phyloP scores from a whole-genome alignment of 2,329 filamentous ascomycete species.

The Cytospora piceicola region DNA sequence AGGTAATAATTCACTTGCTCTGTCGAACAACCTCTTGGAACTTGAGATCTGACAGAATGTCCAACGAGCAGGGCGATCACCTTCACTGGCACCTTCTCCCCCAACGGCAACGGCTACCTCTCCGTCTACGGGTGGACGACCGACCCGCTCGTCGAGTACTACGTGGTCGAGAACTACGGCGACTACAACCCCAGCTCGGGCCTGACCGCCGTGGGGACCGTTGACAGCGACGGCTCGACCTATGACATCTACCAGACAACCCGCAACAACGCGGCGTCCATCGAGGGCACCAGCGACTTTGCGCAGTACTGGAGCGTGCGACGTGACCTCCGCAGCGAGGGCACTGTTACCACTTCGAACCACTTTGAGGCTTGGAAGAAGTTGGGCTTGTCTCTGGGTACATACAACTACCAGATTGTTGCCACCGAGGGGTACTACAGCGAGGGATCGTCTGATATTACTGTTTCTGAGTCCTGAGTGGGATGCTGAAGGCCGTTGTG shows the following conservation, averaged over 20 bases:
- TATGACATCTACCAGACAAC: slow-evolving; percentile 44
- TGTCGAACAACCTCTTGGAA: not conserved
- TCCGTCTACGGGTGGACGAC: slow-evolving; percentile 46
- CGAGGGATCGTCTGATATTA: slow-evolving; percentile 50
- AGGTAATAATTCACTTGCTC: slow-evolving; percentile 34
- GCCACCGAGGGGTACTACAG: slow-evolving; percentile 58
- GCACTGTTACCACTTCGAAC: slow-evolving; percentile 53
- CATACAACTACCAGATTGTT: slow-evolving; percentile 57
- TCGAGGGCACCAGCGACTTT: slow-evolving; percentile 54
- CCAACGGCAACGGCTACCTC: slow-evolving; percentile 35
- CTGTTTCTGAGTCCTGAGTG: slow-evolving; percentile 29
- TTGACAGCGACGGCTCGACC: slow-evolving; percentile 41
- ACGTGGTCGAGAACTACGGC: slow-evolving; percentile 46
- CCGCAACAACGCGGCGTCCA: slow-evolving; percentile 48
- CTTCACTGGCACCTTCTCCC: slow-evolving; percentile 33
- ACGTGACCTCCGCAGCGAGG: slow-evolving; percentile 49
- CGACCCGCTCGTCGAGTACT: slow-evolving; percentile 45
- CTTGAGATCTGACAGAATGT: not conserved
- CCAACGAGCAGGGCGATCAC: slow-evolving; percentile 33
- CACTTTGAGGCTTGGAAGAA: slow-evolving; percentile 59
- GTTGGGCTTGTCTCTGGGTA: slow-evolving; percentile 50
- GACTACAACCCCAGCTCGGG: slow-evolving; percentile 47
- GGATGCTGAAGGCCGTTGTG: not conserved
- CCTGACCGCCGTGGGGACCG: slow-evolving; percentile 39
- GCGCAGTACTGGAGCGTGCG: slow-evolving; percentile 58